Evolutionary conservation across 1,139 yeast genomes (phyloP), one percentile per base, ranked within the genome.

Genomic region (Yarrowia galli): DNA sequence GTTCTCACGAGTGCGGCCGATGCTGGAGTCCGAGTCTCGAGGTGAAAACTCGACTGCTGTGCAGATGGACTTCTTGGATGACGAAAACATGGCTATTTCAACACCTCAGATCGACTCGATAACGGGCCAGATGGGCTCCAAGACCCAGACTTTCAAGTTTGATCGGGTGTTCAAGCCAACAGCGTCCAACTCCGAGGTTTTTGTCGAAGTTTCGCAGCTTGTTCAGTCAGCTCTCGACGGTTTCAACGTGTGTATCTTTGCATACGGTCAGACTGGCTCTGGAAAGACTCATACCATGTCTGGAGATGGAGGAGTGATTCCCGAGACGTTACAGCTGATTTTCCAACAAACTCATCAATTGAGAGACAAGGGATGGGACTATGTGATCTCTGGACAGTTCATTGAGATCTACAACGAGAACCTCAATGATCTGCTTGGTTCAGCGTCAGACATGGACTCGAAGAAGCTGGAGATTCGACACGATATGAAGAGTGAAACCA

Each of bases 221-320:
- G 89, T 95, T 1, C 98, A 92, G 76, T 89, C 97, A 68, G 91
- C 96, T 0, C 78, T 95, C 38, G 97, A 95, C 79, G 99, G 99
- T 0, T 88, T 83, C 75, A 92, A 92, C 74, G 97, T 92, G 4
- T 92, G 98, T 76, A 92, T 95, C 1, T 92, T 95, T 80, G 97
- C 99, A 0, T 95, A 95, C 77, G 99, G 99, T 0, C 99, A 95
- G 78, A 95, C 99, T 0, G 98, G 99, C 0, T 92, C 98, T 0
- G 99, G 99, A 4, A 95, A 95, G 76, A 93, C 98, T 0, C 89
- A 80, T 76, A 95, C 99, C 0, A 95, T 95, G 99, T 71, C 75
- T 43, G 85, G 96, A 56, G 80, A 85, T 0, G 89, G 87, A 74
- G 99, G 99, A 25, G 87, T 95, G 83, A 91, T 93, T 43, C 93